A percentile compares a stretch with the other conserved stretches of the same genome.
phyloP scores from a whole-genome alignment of 345 rosid species.

The Euphorbia tirucalli region DNA sequence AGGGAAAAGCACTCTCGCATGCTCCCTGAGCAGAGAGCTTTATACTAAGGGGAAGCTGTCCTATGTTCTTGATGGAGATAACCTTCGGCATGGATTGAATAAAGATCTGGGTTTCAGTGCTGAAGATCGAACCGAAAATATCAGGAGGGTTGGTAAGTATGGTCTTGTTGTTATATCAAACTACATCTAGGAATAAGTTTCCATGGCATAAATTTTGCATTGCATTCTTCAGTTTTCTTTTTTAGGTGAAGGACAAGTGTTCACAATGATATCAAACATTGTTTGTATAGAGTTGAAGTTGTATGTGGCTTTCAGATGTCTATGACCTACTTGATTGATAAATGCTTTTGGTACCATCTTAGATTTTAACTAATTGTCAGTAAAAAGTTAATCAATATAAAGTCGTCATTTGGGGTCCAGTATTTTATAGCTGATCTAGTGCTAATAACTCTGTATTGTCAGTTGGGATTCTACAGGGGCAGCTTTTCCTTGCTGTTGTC shows the following conservation, averaged over 20 bases:
- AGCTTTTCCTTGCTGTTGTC: background rate
- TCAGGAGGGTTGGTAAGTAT: conserved; percentile 85
- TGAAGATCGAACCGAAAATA: conserved; percentile 87
- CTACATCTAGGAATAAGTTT: background rate
- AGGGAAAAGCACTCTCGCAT: conserved; percentile 96
- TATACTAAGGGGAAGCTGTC: conserved; percentile 64
- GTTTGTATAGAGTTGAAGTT: conserved; percentile 1
- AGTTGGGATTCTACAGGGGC: background rate
- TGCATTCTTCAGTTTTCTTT: background rate
- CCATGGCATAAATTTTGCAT: background rate
- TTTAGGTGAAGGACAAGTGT: background rate
- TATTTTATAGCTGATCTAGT: background rate
- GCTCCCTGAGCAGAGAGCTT: conserved; percentile 68
- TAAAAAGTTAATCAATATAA: background rate
- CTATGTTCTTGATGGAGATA: conserved; percentile 88
- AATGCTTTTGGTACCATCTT: background rate
- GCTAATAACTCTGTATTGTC: background rate
- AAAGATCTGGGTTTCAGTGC: conserved; percentile 79
- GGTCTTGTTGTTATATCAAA: conserved; percentile 2
- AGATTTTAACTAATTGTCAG: background rate
- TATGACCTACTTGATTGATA: conserved; percentile 4
- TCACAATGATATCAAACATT: background rate
- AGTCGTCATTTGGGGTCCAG: background rate
- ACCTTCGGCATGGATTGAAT: conserved; percentile 85
- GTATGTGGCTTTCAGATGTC: conserved; percentile 4